phyloP scores from a whole-genome alignment of 2,329 filamentous ascomycete species.

The Neophaeococcomyces aloes region DNA sequence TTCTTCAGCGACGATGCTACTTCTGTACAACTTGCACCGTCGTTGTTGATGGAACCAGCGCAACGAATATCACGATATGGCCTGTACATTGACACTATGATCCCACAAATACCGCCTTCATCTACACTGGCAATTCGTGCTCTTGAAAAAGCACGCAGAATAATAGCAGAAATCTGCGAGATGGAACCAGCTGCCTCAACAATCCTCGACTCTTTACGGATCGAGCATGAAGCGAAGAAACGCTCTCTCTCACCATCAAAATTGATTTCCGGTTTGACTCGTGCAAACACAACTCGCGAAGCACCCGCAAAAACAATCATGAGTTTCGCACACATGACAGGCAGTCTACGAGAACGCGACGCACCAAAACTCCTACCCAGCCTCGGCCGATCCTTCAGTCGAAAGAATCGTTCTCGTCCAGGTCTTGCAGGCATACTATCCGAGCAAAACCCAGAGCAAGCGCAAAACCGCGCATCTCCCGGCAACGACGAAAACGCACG shows the following conservation, averaged over 20 bases:
- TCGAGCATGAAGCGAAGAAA: constrained; percentile 20
- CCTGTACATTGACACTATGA: constrained; percentile 88
- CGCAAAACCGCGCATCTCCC: constrained; percentile 10
- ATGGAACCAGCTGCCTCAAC: constrained; percentile 59
- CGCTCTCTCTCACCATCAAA: constrained; percentile 20
- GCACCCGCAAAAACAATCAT: constrained; percentile 17
- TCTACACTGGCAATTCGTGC: constrained; percentile 33
- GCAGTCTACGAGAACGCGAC: constrained; percentile 14
- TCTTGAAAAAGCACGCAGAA: constrained; percentile 80
- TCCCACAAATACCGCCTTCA: constrained; percentile 19
- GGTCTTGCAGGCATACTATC: constrained; percentile 17
- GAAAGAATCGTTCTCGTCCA: constrained; percentile 15
- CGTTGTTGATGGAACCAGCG: constrained; percentile 88
- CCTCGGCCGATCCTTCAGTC: constrained; percentile 18
- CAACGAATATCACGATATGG: constrained; percentile 91
- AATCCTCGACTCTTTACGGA: constrained; percentile 21
- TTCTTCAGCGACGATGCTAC: constrained; percentile 61
- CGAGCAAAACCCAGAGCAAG: constrained; percentile 21
- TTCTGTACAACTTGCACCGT: constrained; percentile 78
- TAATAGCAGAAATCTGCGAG: constrained; percentile 92
- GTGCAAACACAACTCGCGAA: constrained; percentile 18
- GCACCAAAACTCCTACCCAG: constrained; percentile 19
- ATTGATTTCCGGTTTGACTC: constrained; percentile 18
- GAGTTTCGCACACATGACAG: not conserved
- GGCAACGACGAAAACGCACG: constrained; percentile 19